Evolutionary conservation across 805 yeast species (phyloP).

Genomic region (Torulaspora maleeae): DNA sequence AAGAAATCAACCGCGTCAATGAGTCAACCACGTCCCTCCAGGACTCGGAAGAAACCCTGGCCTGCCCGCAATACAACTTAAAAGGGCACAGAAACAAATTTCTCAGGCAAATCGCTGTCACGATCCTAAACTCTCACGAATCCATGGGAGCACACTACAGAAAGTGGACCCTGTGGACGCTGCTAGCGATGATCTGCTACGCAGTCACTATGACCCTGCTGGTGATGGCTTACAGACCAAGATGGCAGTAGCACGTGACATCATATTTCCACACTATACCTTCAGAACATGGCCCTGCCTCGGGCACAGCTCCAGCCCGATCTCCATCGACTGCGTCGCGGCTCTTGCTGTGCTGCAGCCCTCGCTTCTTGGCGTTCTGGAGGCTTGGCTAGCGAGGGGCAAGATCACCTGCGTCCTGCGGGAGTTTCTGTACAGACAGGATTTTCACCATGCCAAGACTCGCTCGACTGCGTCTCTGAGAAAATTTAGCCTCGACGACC

Average conservation of each 20-base stretch:
- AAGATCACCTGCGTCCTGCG: too few relatives aligned
- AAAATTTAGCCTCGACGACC: background rate
- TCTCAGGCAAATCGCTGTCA: constrained; percentile 13
- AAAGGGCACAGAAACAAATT: constrained; percentile 5
- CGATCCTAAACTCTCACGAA: constrained; percentile 20
- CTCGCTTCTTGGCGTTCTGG: background rate
- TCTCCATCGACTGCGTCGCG: too few relatives aligned
- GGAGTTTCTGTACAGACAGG: background rate
- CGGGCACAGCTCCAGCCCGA: too few relatives aligned
- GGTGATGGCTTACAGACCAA: background rate
- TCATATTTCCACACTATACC: too few relatives aligned
- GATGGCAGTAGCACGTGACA: background rate
- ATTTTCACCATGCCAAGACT: background rate
- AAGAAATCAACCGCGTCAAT: constrained; percentile 10
- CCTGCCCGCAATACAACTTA: background rate
- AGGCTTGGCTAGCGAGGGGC: background rate
- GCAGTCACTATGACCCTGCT: background rate
- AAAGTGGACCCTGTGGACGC: constrained; percentile 16
- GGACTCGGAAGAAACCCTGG: background rate
- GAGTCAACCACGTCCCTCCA: background rate
- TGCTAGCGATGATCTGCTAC: constrained; percentile 1
- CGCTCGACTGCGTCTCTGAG: background rate
- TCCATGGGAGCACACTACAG: constrained; percentile 10
- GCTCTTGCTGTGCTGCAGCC: background rate
- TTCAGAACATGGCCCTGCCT: too few relatives aligned